Conservation (phyloP, 495 filamentous ascomycete genomes). For the Daldinia vernicosa region DNA sequence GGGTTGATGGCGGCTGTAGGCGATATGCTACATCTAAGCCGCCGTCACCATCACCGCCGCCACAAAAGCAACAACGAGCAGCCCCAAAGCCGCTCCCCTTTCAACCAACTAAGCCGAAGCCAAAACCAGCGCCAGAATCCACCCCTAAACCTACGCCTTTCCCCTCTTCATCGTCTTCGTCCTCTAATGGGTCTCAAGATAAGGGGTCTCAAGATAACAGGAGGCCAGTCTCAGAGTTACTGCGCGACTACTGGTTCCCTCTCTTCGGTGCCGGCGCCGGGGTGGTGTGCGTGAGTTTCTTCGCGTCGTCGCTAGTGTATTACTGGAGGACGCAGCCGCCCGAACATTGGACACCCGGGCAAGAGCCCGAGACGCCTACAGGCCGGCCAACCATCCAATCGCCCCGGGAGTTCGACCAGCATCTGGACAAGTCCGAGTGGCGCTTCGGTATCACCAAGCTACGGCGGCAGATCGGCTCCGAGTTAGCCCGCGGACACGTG, state of each 20-base stretch:
- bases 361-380: slow-evolving; percentile 43
- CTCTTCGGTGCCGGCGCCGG: slow-evolving; percentile 45
- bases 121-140: neutral
- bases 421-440: slow-evolving; percentile 71
- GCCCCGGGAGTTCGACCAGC: slow-evolving; percentile 68
- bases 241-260: slow-evolving; percentile 40
- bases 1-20: slow-evolving; percentile 14
- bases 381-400: slow-evolving; percentile 46
- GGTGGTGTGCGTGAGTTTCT: slow-evolving; percentile 42
- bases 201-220: slow-evolving; percentile 19
- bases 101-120: slow-evolving; percentile 6
- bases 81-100: slow-evolving; percentile 27
- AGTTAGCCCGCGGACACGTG: slow-evolving; percentile 76
- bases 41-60: neutral
- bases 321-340: slow-evolving; percentile 41
- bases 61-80: slow-evolving; percentile 1
- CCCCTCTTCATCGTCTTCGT: slow-evolving; percentile 7
- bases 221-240: slow-evolving; percentile 30
- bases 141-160: slow-evolving; percentile 1
- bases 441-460: slow-evolving; percentile 69
- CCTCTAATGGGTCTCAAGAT: slow-evolving; percentile 12
- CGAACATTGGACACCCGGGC: slow-evolving; percentile 33
- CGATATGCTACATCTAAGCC: slow-evolving; percentile 18
- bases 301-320: slow-evolving; percentile 34
- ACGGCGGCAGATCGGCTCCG: slow-evolving; percentile 66